phyloP scores from a whole-genome alignment of 2,329 filamentous ascomycete genomes.

The Ophiostoma populinum region DNA sequence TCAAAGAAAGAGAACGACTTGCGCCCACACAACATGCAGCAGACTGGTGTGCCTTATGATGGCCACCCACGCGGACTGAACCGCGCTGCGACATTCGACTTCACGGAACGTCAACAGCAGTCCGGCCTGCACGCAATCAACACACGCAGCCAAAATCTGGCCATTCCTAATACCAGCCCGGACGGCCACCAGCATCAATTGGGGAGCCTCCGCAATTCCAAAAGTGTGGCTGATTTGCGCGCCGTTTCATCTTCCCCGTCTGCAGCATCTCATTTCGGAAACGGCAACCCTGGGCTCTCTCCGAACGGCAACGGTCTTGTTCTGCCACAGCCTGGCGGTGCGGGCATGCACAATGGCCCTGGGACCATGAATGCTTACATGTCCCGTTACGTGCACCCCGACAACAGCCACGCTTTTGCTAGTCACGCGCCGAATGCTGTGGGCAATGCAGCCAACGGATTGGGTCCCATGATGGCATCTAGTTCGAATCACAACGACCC shows the following conservation, averaged over 20 bases:
- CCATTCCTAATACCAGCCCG: constrained; percentile 71
- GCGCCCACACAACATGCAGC: constrained; percentile 33
- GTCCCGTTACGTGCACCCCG: too few species aligned
- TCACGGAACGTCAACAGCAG: constrained; percentile 45
- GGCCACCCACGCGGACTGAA: constrained; percentile 71
- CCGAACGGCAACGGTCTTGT: too few species aligned
- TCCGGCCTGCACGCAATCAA: constrained; percentile 43
- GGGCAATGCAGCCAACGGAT: too few species aligned
- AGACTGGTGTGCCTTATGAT: constrained; percentile 52
- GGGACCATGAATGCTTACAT: too few species aligned
- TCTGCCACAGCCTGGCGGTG: too few species aligned
- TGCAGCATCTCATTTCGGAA: constrained; percentile 52
- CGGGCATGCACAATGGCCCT: too few species aligned
- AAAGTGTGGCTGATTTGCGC: constrained; percentile 89
- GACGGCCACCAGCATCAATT: constrained; percentile 40
- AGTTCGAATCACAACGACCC: too few species aligned
- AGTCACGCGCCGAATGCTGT: too few species aligned
- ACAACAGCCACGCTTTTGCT: too few species aligned
- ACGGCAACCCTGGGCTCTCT: too few species aligned
- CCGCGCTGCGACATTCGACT: constrained; percentile 93
- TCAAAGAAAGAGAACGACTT: constrained; percentile 41
- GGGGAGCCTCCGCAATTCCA: constrained; percentile 76
- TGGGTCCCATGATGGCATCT: too few species aligned
- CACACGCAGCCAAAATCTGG: constrained; percentile 69
- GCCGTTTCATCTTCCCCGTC: constrained; percentile 82